These are phyloP conservation scores for Salix koriyanagi DNA, from an alignment of 345 rosid species.

Conservation along the genomic window DNA sequence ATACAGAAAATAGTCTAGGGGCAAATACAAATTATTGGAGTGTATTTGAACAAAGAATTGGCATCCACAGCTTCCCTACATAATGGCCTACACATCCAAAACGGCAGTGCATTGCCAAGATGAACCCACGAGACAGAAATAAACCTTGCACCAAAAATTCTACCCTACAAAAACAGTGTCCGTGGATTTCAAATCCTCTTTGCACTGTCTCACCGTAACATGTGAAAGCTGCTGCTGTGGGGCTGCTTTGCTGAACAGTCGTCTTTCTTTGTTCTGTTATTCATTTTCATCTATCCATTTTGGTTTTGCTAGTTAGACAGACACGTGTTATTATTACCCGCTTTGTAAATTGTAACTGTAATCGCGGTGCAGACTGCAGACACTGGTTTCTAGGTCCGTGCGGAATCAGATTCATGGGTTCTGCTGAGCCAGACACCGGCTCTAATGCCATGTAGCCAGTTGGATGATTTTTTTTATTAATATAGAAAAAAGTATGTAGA, in stretches of 20 bases:
- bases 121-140: not conserved
- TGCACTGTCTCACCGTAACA: not conserved
- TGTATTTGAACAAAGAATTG: not conserved
- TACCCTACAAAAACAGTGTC: not conserved
- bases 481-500: too few species aligned
- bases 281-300: not conserved
- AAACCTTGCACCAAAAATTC: not conserved
- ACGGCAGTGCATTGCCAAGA: not conserved
- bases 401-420: too few species aligned
- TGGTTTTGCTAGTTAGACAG: too few species aligned
- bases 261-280: not conserved
- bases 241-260: not conserved
- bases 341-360: too few species aligned
- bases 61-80: not conserved
- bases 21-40: too few species aligned
- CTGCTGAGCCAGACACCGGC: too few species aligned
- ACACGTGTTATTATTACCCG: too few species aligned
- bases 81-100: not conserved
- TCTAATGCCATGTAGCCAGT: too few species aligned
- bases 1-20: too few species aligned
- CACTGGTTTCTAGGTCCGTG: too few species aligned
- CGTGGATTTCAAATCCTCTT: not conserved
- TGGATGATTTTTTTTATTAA: too few species aligned
- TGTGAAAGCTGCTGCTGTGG: constrained; percentile 12
- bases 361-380: too few species aligned